Evolutionary conservation across 116 monocot genomes (phyloP).

Genomic region (Trichopus zeylanicus): DNA sequence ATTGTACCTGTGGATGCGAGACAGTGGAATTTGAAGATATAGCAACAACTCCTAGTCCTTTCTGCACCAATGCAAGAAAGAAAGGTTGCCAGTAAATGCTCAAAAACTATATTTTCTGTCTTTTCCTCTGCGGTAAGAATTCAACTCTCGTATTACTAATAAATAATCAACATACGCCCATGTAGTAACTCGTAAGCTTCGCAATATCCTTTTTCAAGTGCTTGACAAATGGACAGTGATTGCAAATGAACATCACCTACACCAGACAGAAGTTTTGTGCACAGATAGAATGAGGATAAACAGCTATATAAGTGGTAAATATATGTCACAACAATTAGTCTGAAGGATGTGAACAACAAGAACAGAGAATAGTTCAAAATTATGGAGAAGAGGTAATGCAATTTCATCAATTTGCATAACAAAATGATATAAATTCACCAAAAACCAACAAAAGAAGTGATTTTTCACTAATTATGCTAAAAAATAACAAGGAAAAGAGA

Average conservation of each 20-base stretch:
- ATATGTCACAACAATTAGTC: neutral
- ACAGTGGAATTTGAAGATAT: conserved; percentile 81
- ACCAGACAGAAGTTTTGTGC: conserved; percentile 4
- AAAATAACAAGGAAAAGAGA: neutral
- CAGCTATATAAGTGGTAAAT: neutral
- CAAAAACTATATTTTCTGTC: neutral
- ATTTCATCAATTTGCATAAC: neutral
- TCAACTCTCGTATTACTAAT: no score
- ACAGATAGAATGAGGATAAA: neutral
- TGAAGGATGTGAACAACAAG: neutral
- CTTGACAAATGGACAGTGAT: conserved; percentile 94
- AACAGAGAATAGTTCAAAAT: no score
- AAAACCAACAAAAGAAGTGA: no score
- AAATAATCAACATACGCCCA: conserved; percentile 36
- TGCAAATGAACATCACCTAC: conserved; percentile 99
- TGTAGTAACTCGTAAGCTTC: conserved; percentile 80
- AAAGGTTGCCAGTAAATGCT: neutral
- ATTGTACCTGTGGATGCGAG: conserved; percentile 76
- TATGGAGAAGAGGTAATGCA: neutral
- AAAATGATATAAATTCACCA: neutral
- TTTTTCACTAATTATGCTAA: no score
- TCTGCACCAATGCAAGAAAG: conserved; percentile 42
- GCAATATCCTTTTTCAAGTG: conserved; percentile 84
- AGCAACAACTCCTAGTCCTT: conserved; percentile 79
- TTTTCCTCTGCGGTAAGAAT: no score